phyloP scores from a whole-genome alignment of 179 eudicot genomes.

The Patellifolia procumbens region DNA sequence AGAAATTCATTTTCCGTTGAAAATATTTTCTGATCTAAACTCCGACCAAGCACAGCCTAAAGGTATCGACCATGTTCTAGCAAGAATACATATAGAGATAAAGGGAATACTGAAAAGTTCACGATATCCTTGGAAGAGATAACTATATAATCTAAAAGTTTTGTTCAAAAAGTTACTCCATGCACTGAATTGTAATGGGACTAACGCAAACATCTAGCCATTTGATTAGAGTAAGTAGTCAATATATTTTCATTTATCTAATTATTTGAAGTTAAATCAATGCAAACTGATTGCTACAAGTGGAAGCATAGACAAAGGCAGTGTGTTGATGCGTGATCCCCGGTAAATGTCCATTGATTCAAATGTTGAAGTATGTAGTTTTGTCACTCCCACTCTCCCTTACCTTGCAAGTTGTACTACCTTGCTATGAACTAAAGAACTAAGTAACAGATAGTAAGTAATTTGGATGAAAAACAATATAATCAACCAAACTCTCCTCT shows the following conservation, averaged over 20 bases:
- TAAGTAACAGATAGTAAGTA: too few species aligned
- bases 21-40: too few species aligned
- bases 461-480: too few species aligned
- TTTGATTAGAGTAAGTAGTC: not conserved
- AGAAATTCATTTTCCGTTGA: too few species aligned
- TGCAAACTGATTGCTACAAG: not conserved
- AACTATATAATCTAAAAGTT: not conserved
- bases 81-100: not conserved
- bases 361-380: not conserved
- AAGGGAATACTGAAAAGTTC: not conserved
- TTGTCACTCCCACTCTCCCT: not conserved
- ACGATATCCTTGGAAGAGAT: not conserved
- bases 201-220: not conserved
- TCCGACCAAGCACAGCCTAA: too few species aligned
- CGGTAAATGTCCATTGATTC: not conserved
- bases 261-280: too few species aligned
- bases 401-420: not conserved
- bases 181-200: not conserved
- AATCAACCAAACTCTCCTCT: too few species aligned
- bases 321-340: not conserved
- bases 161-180: not conserved
- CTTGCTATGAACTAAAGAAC: too few species aligned
- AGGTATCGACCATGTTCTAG: not conserved
- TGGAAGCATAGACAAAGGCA: not conserved
- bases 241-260: not conserved